Conservation (phyloP, 306 rosid genomes). For the Cyamopsis tetragonoloba region DNA sequence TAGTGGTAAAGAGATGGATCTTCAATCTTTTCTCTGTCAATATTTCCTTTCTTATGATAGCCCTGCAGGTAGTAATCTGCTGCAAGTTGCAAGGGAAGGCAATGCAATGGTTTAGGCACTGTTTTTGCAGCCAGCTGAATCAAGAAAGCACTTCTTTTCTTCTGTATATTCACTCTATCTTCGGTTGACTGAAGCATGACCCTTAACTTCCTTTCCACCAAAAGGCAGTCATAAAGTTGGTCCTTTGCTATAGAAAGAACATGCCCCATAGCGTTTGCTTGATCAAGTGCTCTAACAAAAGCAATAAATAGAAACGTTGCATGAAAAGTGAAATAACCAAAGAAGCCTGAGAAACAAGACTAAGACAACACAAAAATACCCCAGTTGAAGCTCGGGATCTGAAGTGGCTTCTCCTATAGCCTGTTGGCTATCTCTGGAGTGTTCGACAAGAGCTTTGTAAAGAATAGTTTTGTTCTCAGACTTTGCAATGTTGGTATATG, state of each 20-base stretch:
- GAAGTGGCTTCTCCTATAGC: constrained; percentile 79
- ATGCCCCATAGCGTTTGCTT: constrained; percentile 92
- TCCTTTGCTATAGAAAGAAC: constrained; percentile 84
- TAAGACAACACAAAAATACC: constrained; percentile 46
- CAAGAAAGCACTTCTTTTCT: constrained; percentile 83
- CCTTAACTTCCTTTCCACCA: constrained; percentile 73
- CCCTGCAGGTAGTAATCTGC: constrained; percentile 75
- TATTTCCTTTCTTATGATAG: constrained; percentile 47
- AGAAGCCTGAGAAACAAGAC: constrained; percentile 21
- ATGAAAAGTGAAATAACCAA: constrained; percentile 31
- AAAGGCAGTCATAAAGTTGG: constrained; percentile 69
- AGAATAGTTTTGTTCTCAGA: constrained; percentile 61
- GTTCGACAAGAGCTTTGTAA: constrained; percentile 55
- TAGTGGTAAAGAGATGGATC: constrained; percentile 84
- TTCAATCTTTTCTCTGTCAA: constrained; percentile 57
- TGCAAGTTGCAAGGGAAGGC: constrained; percentile 85
- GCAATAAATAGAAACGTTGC: constrained; percentile 29
- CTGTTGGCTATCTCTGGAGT: constrained; percentile 57
- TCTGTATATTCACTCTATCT: constrained; percentile 58
- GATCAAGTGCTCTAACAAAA: constrained; percentile 70
- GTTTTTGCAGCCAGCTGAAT: constrained; percentile 94
- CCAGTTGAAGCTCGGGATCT: constrained; percentile 81
- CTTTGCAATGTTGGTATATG: constrained; percentile 80
- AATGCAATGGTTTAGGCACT: constrained; percentile 82
- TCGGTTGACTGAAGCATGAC: constrained; percentile 89